Conservation (phyloP, 306 rosid genomes). For the Cucurbita moschata region DNA sequence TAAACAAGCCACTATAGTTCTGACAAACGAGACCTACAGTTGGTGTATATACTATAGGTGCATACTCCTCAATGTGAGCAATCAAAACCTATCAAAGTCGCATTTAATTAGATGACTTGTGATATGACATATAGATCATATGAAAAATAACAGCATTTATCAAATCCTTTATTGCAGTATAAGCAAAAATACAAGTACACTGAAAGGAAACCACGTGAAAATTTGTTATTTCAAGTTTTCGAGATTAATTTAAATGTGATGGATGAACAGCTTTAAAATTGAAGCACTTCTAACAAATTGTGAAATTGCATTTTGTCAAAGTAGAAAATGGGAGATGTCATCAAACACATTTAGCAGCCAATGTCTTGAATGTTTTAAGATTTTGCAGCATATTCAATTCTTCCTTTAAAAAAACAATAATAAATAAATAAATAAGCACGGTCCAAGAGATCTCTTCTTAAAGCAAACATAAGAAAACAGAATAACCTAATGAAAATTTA, state of each 20-base stretch:
- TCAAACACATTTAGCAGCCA: background rate
- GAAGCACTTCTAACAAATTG: background rate
- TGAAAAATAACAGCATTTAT: background rate
- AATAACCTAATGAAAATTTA: background rate
- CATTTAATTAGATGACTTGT: constrained; percentile 4
- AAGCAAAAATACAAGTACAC: background rate
- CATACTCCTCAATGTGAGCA: constrained; percentile 85
- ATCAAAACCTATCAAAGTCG: constrained; percentile 68
- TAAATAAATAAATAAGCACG: background rate
- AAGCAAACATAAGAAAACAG: background rate
- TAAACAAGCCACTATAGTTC: constrained; percentile 84
- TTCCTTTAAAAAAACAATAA: background rate
- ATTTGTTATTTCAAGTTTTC: background rate
- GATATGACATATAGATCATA: background rate
- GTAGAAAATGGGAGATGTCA: background rate
- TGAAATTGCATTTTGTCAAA: background rate
- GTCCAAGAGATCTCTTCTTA: background rate
- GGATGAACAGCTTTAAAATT: background rate
- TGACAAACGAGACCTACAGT: constrained; percentile 98
- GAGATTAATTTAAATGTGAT: background rate
- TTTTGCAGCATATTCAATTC: background rate
- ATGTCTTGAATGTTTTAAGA: background rate
- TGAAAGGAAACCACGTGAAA: background rate
- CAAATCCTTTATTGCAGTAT: background rate
- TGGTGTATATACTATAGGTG: constrained; percentile 91